These are phyloP conservation scores for Ustilago sp. DNA, from an alignment of 1,284 basidiomycete genomes.

Conservation along the genomic window DNA sequence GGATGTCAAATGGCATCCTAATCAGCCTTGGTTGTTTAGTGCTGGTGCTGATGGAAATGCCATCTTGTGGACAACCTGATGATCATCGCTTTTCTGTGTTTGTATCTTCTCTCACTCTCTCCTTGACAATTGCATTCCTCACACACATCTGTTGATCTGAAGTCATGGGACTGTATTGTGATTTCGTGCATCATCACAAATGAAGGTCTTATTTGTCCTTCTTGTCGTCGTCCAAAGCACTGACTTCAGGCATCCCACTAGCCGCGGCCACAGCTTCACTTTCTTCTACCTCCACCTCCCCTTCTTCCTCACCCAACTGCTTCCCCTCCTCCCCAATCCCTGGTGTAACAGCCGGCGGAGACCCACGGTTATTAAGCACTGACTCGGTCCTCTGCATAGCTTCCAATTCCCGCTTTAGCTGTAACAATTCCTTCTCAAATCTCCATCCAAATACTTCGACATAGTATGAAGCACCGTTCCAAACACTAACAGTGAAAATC, in stretches of 20 bases:
- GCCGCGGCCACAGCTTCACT: constrained; percentile 27
- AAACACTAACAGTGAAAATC: constrained; percentile 52
- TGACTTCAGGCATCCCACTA: constrained; percentile 20
- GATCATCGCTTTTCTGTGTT: not conserved
- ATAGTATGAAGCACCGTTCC: constrained; percentile 56
- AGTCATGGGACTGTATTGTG: not conserved
- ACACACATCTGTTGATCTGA: not conserved
- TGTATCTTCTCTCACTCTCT: not conserved
- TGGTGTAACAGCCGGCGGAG: not conserved
- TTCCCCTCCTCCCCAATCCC: not conserved
- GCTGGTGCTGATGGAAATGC: constrained; percentile 92
- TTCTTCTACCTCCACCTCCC: constrained; percentile 7
- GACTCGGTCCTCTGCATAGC: constrained; percentile 26
- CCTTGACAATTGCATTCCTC: not conserved
- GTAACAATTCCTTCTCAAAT: constrained; percentile 57
- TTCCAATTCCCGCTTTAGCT: constrained; percentile 44
- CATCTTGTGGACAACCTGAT: constrained; percentile 77
- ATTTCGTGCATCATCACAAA: not conserved
- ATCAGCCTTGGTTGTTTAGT: constrained; percentile 92
- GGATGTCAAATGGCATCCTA: constrained; percentile 87
- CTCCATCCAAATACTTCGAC: constrained; percentile 74
- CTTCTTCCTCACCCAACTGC: constrained; percentile 7
- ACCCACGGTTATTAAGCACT: constrained; percentile 10
- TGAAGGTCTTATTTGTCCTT: constrained; percentile 18
- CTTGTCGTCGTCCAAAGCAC: constrained; percentile 10